Base-by-base conservation (phyloP, 2,329 filamentous ascomycete genomes). In the Dothistroma septosporum region DNA sequence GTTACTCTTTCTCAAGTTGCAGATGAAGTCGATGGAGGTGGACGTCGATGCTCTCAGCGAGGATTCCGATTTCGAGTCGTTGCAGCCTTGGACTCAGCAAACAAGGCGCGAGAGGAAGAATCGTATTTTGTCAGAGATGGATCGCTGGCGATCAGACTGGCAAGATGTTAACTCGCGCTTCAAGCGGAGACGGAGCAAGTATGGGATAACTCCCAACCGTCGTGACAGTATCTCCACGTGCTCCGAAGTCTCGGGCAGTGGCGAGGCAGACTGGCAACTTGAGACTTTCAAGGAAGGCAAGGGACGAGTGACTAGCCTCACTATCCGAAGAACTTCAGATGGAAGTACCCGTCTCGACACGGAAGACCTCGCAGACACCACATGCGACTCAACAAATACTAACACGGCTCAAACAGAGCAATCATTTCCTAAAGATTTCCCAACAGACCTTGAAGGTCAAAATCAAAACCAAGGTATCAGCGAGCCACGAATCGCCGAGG, bases 1-100 rank as follows among this genome's bases (percentile, higher is more conserved):
- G 58, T 66, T 77, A 21, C 68, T 77, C 41, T 76, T 73, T 56
- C 62, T 77, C 48, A 75, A 76, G 65, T 61, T 77, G 33, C 75
- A 76, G 61, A 67, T 77, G 53, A 73, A 74, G 62, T 70, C 71
- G 5, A 56, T 77, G 21, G 74, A 76, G 55, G 64, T 72, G 1
- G 72, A 74, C 52, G 68, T 72, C 9, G 67, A 67, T 28, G 64
- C 65, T 37, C 59, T 66, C 33, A 59, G 58, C 19, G 61, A 61
- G 49, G 59, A 62, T 31, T 64, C 58, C 14, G 56, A 54, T 28
- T 60, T 62, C n/a, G 57, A 60, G n/a, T 61, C 60, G 21, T 57
- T 58, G 49, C 47, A 50, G 24, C 52, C 56, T 19, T 58, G 49
- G 50, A 37, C 56, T 33, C 47, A 58, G 50, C 50, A 46, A 14